A percentile compares a stretch with the other conserved stretches of the same genome.
phyloP scores from a whole-genome alignment of 1,139 yeast species.

The Yamadazyma diddensiae region DNA sequence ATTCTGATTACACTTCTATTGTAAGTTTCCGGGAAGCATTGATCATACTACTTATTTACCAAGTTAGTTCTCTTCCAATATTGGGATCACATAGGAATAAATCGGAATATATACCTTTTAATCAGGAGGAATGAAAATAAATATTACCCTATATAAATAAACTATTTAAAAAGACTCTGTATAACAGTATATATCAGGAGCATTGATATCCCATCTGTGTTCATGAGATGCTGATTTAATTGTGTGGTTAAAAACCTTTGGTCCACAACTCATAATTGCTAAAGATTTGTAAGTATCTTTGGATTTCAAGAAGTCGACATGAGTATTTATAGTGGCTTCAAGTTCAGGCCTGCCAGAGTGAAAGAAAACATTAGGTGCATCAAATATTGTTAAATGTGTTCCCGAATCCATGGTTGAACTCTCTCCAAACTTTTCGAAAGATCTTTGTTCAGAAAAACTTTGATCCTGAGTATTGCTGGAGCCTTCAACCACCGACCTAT shows the following conservation, averaged over 20 bases:
- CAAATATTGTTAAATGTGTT: constrained; percentile 4
- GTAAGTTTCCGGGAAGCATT: too few species aligned
- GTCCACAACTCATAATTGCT: constrained; percentile 42
- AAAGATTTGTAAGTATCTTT: constrained; percentile 18
- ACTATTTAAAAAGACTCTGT: constrained; percentile 23
- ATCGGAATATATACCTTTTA: too few species aligned
- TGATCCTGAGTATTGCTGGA: too few species aligned
- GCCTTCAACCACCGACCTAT: neutral
- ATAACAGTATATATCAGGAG: constrained; percentile 37
- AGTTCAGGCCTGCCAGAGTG: constrained; percentile 13
- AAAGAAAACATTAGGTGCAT: constrained; percentile 9
- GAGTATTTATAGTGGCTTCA: constrained; percentile 5
- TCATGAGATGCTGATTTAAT: constrained; percentile 27
- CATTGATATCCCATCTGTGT: constrained; percentile 22
- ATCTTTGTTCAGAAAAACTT: too few species aligned
- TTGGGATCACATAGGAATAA: too few species aligned
- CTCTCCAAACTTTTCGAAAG: neutral
- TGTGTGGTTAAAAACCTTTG: constrained; percentile 23
- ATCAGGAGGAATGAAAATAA: too few species aligned
- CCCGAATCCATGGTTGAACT: neutral
- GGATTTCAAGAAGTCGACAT: constrained; percentile 8
- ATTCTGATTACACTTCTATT: too few species aligned
- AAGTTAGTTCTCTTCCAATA: too few species aligned
- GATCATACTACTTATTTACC: too few species aligned
- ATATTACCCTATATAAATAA: too few species aligned